phyloP scores from a whole-genome alignment of 768 basidiomycete genomes.

The Mrakia gelida region DNA sequence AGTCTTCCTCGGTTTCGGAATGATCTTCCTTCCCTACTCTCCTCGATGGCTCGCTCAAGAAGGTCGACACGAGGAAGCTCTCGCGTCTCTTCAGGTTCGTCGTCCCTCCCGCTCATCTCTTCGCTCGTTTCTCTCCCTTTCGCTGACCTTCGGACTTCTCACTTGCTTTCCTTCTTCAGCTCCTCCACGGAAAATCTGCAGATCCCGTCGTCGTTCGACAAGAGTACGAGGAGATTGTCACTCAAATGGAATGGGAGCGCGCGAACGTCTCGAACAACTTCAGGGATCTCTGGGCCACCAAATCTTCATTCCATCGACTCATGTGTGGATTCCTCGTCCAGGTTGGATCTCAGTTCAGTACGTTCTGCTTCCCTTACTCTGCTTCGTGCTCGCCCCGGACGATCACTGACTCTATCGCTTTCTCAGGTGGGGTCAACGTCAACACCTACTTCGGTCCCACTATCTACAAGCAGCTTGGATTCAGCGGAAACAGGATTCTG shows the following conservation, averaged over 20 bases:
- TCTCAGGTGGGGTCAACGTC: slow-evolving; percentile 8
- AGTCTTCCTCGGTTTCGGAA: background rate
- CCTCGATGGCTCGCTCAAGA: slow-evolving; percentile 13
- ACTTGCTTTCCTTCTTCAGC: background rate
- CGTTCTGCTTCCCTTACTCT: background rate
- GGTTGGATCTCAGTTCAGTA: background rate
- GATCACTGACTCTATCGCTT: background rate
- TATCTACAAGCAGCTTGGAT: slow-evolving; percentile 8
- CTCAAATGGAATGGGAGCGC: slow-evolving; percentile 13
- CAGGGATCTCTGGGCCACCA: background rate
- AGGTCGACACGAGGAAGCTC: slow-evolving; percentile 11
- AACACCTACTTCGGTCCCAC: slow-evolving; percentile 9
- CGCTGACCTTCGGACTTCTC: too few relatives aligned
- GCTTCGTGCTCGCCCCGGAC: too few relatives aligned
- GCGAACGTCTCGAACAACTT: background rate
- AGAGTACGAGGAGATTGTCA: slow-evolving; percentile 16
- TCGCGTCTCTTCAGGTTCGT: too few relatives aligned
- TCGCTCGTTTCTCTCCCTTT: too few relatives aligned
- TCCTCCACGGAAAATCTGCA: background rate
- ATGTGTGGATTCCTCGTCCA: background rate
- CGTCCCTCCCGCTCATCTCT: too few relatives aligned
- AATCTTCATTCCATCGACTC: background rate
- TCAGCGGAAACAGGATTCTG: background rate
- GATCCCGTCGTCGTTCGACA: background rate
- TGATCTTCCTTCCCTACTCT: slow-evolving; percentile 12